Base-by-base conservation (phyloP, 1,284 basidiomycete species). In the Trichosporon sp. region DNA sequence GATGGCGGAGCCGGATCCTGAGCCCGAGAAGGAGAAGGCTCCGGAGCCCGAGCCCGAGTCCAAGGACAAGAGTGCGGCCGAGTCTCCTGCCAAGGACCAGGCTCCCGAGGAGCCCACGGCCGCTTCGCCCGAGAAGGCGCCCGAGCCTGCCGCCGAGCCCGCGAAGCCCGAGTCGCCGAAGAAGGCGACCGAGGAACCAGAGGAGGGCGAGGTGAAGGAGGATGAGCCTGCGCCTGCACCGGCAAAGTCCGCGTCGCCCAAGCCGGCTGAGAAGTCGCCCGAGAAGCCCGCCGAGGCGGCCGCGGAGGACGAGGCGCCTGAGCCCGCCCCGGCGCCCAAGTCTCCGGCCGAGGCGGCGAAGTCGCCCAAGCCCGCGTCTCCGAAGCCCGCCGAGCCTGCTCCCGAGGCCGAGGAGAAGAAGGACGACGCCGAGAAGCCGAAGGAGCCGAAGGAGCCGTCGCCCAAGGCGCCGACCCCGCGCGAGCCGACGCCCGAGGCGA, bases 121-220 rank as follows among this genome's bases (percentile, higher is more conserved):
- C 5, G 6, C 47, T 3, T 51, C 47, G 1, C 21, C 47, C 8
- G 47, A 23, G 8, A 51, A 51, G 18, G 47, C 47, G 23, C 6
- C 47, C 21, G 47, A 51, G 47, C 47, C 47, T 4, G 18, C 64
- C 31, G 51, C 32, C n/a, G 18, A 25, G 29, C 35, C 44, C 18
- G 23, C 31, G 13, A 27, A 29, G 51, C 8, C 56, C 58, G 25
- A 62, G 44, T 31, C 56, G 34, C 58, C 58, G 18, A 31, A 29
- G 44, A 66, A 64, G 67, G 31, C 25, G 29, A 42, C 38, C 38
- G 42, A 38, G 34, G 35, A 31, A 11, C 27, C 65, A 3, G 31
- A 47, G 64, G 64, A 65, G 62, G 23, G 38, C 38, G 34, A 42
- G 62, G 62, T 27, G 23, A 64, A 64, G 62, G 35, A 44, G 13